Percentiles rank a stretch among this genome's conserved stretches.
These are phyloP conservation scores for Anethum foeniculum DNA, from an alignment of 140 eudicot genomes.

Conservation along the genomic window DNA sequence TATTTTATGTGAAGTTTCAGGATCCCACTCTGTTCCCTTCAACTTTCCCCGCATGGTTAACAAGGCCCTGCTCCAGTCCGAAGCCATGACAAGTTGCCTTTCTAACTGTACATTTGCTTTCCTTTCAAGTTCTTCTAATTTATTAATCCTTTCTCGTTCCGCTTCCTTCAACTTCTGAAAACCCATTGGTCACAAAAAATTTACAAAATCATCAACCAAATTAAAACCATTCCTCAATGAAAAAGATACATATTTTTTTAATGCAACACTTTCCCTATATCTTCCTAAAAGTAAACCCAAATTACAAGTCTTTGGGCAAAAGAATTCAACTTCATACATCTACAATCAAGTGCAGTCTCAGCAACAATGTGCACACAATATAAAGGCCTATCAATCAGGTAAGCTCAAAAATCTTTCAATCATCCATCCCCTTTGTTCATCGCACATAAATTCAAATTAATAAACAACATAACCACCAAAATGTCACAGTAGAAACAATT, in stretches of 20 bases:
- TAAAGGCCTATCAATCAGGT: neutral
- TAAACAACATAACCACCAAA: neutral
- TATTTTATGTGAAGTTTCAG: constrained; percentile 64
- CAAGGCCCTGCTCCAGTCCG: constrained; percentile 86
- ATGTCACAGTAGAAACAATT: neutral
- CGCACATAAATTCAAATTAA: neutral
- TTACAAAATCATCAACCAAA: constrained; percentile 6
- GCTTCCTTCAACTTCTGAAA: constrained; percentile 72
- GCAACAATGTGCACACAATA: too few species aligned
- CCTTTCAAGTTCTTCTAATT: constrained; percentile 70
- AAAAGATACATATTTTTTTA: neutral
- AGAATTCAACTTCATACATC: neutral
- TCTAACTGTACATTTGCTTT: constrained; percentile 75
- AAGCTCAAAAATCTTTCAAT: neutral
- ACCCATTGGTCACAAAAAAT: constrained; percentile 18
- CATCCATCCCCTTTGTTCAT: neutral
- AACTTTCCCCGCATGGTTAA: constrained; percentile 66
- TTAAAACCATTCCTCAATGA: neutral
- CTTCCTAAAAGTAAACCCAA: neutral
- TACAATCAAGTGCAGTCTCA: neutral
- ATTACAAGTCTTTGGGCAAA: neutral
- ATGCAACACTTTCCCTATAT: constrained; percentile 4
- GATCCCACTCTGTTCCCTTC: constrained; percentile 96
- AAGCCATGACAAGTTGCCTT: constrained; percentile 92
- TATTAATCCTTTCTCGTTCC: constrained; percentile 59